A percentile compares a stretch with the other conserved stretches of the same genome.
Evolutionary conservation across 192 early-diverging fungal genomes (phyloP).

Genomic region (Coemansia sp.): DNA sequence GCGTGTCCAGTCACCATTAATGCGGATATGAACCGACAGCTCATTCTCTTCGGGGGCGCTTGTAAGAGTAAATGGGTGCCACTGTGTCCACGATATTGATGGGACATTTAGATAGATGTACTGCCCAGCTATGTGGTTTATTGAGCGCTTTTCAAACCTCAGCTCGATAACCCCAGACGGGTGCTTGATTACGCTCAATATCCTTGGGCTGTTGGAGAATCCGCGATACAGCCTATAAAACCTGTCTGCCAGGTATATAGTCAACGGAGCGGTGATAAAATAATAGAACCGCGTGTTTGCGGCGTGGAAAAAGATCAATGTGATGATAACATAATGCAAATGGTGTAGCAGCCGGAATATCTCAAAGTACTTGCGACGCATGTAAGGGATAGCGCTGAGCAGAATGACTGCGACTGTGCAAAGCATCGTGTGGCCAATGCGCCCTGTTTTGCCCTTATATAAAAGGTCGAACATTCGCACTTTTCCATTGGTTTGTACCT

Average conservation of each 20-base stretch:
- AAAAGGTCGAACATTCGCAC: slow-evolving; percentile 48
- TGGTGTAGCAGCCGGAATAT: slow-evolving; percentile 84
- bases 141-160: slow-evolving; percentile 64
- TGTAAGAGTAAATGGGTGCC: slow-evolving; percentile 85
- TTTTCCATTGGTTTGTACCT: slow-evolving; percentile 20
- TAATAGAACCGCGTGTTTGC: slow-evolving; percentile 70
- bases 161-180: slow-evolving; percentile 80
- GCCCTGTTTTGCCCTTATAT: slow-evolving; percentile 60
- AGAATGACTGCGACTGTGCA: slow-evolving; percentile 13
- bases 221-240: slow-evolving; percentile 66
- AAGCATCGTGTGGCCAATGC: slow-evolving; percentile 64
- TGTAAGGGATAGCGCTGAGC: slow-evolving; percentile 18
- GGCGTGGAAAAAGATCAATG: slow-evolving; percentile 69
- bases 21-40: slow-evolving; percentile 71
- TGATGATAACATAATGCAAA: slow-evolving; percentile 72
- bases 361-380: slow-evolving; percentile 57
- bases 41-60: slow-evolving; percentile 77
- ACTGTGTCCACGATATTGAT: slow-evolving; percentile 65
- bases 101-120: slow-evolving; percentile 74
- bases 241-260: slow-evolving; percentile 68
- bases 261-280: slow-evolving; percentile 62
- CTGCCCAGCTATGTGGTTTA: slow-evolving; percentile 65
- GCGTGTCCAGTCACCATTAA: slow-evolving; percentile 72
- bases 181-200: slow-evolving; percentile 79
- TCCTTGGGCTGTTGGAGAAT: slow-evolving; percentile 59